Evolutionary conservation across 106 monocot genomes (phyloP).

Genomic region (Vanilla planifolia): DNA sequence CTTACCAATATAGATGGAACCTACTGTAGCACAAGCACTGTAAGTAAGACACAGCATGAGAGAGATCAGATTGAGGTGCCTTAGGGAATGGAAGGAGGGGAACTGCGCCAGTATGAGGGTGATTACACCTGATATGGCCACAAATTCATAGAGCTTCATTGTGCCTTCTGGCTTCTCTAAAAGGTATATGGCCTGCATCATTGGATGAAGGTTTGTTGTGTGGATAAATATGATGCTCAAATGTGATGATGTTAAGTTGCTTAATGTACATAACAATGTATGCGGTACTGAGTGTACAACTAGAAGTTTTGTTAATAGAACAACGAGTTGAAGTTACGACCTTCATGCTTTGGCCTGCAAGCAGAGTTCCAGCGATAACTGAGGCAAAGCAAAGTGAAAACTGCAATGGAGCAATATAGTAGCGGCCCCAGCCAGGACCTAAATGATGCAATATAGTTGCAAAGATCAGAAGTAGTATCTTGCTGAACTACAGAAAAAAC

Average conservation of each 20-base stretch:
- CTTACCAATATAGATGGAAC: conserved; percentile 43
- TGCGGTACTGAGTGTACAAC: neutral
- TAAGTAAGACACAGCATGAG: conserved; percentile 65
- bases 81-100: conserved; percentile 82
- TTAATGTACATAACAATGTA: too few species aligned
- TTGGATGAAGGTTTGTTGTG: neutral
- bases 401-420: conserved; percentile 55
- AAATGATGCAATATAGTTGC: too few species aligned
- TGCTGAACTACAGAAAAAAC: too few species aligned
- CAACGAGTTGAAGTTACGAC: conserved; percentile 9
- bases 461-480: too few species aligned
- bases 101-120: conserved; percentile 68
- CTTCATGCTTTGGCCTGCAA: conserved; percentile 73
- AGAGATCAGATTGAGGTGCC: conserved; percentile 77
- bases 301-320: too few species aligned
- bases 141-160: conserved; percentile 55
- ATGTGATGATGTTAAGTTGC: too few species aligned
- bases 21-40: conserved; percentile 63
- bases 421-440: conserved; percentile 38
- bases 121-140: conserved; percentile 58
- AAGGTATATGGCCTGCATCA: conserved; percentile 61
- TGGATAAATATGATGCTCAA: too few species aligned
- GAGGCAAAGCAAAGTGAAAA: conserved; percentile 52
- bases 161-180: conserved; percentile 41
- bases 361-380: conserved; percentile 41